Evolutionary conservation across 148 eudicot species (phyloP).

Genomic region (Hydrangea macrophylla): DNA sequence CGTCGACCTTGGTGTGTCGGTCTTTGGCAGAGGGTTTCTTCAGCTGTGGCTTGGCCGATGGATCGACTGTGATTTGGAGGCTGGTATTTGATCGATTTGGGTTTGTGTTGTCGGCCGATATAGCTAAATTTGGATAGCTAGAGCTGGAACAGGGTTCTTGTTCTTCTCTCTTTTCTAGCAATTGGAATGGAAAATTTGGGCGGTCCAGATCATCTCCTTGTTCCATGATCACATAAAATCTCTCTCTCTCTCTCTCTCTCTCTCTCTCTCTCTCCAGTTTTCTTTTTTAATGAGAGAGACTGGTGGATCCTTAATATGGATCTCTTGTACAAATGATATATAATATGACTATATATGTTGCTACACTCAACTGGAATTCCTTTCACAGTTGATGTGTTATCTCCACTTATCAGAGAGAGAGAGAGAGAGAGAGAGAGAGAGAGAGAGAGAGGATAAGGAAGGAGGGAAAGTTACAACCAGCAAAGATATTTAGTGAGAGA

Average conservation of each 20-base stretch:
- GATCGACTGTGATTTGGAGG: slow-evolving; percentile 20
- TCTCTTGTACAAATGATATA: no score
- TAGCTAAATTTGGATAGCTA: slow-evolving; percentile 45
- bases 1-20: slow-evolving; percentile 95
- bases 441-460: slow-evolving; percentile 45
- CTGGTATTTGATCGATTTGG: slow-evolving; percentile 12
- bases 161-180: slow-evolving; percentile 79
- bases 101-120: slow-evolving; percentile 29
- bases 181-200: slow-evolving; percentile 80
- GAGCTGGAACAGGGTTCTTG: slow-evolving; percentile 53
- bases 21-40: slow-evolving; percentile 84
- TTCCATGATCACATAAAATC: slow-evolving; percentile 43
- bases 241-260: not conserved
- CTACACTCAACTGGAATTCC: slow-evolving; percentile 11
- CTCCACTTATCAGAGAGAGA: no score
- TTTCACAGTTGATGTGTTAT: slow-evolving; percentile 21
- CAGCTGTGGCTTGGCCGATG: slow-evolving; percentile 56
- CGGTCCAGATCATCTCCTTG: slow-evolving; percentile 61
- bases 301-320: slow-evolving; percentile 23
- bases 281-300: slow-evolving; percentile 9
- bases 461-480: slow-evolving; percentile 50
- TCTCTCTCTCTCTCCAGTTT: no score
- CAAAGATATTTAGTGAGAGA: slow-evolving; percentile 86
- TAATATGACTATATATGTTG: no score
- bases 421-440: no score